Evolutionary conservation across 1,284 basidiomycete genomes (phyloP).

Genomic region (Rhodotorula sp.): DNA sequence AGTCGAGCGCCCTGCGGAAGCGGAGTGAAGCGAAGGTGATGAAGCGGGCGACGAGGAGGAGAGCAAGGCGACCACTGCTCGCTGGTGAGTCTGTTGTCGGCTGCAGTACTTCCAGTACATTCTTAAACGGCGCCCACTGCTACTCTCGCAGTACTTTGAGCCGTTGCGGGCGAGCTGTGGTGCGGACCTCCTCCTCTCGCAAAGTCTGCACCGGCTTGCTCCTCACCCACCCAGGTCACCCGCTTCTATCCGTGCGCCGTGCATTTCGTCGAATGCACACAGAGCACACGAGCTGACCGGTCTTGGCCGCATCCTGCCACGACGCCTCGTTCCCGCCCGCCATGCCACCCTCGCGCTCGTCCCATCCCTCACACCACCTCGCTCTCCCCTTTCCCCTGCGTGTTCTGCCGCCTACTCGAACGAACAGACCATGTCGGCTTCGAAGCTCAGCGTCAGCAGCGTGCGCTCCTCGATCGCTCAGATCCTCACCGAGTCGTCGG

Average conservation of each 20-base stretch:
- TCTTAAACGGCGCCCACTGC: no score
- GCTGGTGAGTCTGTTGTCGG: no score
- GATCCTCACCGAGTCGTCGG: slow-evolving; percentile 60
- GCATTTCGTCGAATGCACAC: no score
- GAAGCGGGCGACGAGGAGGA: no score
- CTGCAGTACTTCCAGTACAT: no score
- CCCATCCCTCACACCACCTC: neutral
- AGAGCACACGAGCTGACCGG: neutral
- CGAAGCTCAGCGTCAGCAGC: slow-evolving; percentile 76
- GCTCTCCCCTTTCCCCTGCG: neutral
- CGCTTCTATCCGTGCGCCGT: no score
- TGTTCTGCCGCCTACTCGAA: neutral
- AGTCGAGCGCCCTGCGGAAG: no score
- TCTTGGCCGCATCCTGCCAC: neutral
- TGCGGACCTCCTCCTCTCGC: neutral
- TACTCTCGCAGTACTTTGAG: no score
- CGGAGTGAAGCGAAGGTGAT: no score
- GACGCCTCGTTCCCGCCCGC: neutral
- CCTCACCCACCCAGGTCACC: no score
- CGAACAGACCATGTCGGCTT: slow-evolving; percentile 13
- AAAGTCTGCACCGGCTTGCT: neutral
- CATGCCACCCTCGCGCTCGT: neutral
- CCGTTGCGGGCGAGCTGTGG: no score
- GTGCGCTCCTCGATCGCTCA: slow-evolving; percentile 81
- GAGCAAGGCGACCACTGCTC: no score